Evolutionary conservation across 2,329 filamentous ascomycete genomes (phyloP).

Genomic region (Fusarium sp.): DNA sequence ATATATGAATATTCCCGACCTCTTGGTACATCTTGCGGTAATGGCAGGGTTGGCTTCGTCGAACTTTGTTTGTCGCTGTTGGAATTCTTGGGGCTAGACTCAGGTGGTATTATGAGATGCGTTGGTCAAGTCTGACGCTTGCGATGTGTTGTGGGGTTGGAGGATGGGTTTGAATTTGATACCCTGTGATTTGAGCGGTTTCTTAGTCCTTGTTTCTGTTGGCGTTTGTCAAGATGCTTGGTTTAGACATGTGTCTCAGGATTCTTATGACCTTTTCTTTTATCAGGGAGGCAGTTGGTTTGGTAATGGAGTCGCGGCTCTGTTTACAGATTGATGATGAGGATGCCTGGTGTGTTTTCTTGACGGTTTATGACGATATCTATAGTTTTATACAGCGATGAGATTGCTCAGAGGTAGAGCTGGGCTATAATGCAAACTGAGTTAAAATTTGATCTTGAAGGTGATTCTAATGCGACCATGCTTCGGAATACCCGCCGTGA

Average conservation of each 20-base stretch:
- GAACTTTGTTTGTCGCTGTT: background rate
- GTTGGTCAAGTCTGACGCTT: constrained; percentile 18
- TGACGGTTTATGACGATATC: constrained; percentile 20
- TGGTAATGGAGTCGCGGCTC: constrained; percentile 33
- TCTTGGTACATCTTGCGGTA: background rate
- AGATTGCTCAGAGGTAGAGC: background rate
- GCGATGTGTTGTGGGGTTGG: constrained; percentile 3
- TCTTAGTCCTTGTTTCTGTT: constrained; percentile 14
- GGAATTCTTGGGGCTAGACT: constrained; percentile 11
- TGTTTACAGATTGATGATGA: constrained; percentile 37
- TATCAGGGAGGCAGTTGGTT: constrained; percentile 17
- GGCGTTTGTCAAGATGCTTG: constrained; percentile 28
- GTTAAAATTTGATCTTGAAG: background rate
- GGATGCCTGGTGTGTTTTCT: constrained; percentile 5
- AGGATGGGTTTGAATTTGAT: constrained; percentile 40
- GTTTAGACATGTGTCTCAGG: constrained; percentile 38
- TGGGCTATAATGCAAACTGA: constrained; percentile 24
- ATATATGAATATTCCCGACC: background rate
- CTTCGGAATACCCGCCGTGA: background rate
- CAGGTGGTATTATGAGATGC: constrained; percentile 15
- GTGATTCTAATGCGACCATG: background rate
- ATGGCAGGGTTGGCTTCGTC: background rate
- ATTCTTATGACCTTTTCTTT: constrained; percentile 27
- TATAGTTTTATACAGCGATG: constrained; percentile 14
- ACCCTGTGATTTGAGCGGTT: constrained; percentile 32